Evolutionary conservation across 768 basidiomycete species (phyloP), one percentile per base, ranked within the genome.

Genomic region (Podaxis mareebaensis): DNA sequence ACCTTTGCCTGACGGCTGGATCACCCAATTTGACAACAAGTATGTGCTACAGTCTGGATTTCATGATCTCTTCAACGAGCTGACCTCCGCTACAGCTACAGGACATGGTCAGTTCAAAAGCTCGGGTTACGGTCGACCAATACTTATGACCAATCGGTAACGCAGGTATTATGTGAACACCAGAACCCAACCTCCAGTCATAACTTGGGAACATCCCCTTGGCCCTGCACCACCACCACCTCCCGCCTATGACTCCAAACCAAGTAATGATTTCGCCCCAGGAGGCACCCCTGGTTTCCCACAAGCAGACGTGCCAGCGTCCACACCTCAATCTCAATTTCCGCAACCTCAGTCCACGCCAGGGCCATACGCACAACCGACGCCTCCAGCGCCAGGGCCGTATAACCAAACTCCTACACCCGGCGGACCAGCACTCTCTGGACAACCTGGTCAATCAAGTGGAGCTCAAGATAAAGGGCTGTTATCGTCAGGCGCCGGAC

Each of bases 131-230:
- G 22, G 13, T 12, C 22, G 5, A 51, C 61, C 38, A 26, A 22
- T 5, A 7, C 39, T 58, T 51, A 51, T 60, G 60, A 33, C 39
- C 24, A 55, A 33, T 26, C 22, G 11, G 44, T 17, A 40, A 51
- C 65, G 33, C 8, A 92, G 91, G 91, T 93, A 85, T 78, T 93
- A 93, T 66, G 89, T 93, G 51, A 85, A 92, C 67, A 90, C 88
- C 0, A 72, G 68, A 26, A 81, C 83, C 51, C 75, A 79, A 17
- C 90, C 91, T 3, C 87, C 89, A 0, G 79, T 82, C 20, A 85
- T 88, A 40, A 83, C 80, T 13, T 93, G 91, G 91, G 78, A 76
- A 0, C 91, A 92, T 67, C 91, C 91, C 0, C 73, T 82, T n/a
- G 88, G 86, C 74, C 74, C 77, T 2, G 73, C 78, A 4, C 70